These are phyloP conservation scores for Chrysoporthe austroafricana DNA, from an alignment of 2,329 filamentous ascomycete species.

Conservation along the genomic window DNA sequence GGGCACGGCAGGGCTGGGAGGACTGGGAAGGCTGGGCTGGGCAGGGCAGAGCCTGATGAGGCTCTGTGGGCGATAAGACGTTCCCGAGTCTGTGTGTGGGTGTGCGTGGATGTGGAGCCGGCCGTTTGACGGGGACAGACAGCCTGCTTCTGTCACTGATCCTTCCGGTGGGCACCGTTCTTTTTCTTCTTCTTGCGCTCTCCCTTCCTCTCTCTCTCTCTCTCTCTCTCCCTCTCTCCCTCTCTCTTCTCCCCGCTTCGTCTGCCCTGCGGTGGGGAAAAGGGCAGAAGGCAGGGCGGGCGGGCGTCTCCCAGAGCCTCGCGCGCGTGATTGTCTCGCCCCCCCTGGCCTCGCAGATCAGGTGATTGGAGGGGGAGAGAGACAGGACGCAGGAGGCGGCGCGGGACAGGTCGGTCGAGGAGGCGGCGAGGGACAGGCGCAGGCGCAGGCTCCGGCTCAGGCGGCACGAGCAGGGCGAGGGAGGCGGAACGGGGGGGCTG, in stretches of 20 bases:
- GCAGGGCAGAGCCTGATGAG: background rate
- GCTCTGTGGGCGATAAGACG: background rate
- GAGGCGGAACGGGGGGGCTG: background rate
- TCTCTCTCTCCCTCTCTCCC: background rate
- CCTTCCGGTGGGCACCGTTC: background rate
- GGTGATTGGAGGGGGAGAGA: background rate
- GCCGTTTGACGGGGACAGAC: background rate
- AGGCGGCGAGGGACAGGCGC: background rate
- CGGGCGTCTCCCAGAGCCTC: slow-evolving; percentile 9
- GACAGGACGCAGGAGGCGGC: background rate
- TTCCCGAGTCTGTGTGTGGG: slow-evolving; percentile 4
- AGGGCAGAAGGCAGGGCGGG: background rate
- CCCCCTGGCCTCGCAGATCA: slow-evolving; percentile 1
- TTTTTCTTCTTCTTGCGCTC: background rate
- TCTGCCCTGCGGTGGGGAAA: too few relatives aligned
- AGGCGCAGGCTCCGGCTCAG: slow-evolving; percentile 1
- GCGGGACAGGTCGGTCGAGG: background rate
- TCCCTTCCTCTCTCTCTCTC: background rate
- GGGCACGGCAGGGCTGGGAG: too few relatives aligned
- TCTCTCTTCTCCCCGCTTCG: background rate
- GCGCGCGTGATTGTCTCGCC: background rate
- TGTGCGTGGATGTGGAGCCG: slow-evolving; percentile 13
- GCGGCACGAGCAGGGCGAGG: slow-evolving; percentile 3
- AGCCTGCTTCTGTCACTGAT: slow-evolving; percentile 12
- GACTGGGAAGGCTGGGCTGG: background rate